phyloP scores from a whole-genome alignment of 805 yeast genomes.

The Saccharomycopsis amapae region DNA sequence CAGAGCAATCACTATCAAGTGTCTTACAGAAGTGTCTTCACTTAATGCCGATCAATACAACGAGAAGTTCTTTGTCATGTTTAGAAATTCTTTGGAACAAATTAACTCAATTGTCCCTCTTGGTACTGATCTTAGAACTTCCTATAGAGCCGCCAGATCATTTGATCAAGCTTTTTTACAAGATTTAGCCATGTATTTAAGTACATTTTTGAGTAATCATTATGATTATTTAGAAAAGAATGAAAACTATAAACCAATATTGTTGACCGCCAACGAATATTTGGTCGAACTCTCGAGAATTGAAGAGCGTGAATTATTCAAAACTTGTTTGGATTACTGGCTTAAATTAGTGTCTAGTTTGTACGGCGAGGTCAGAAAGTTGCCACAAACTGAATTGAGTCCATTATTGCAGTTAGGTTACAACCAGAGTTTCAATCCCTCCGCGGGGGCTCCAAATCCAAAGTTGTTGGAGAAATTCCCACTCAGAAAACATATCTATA shows the following conservation, averaged over 20 bases:
- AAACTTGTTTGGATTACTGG: constrained; percentile 96
- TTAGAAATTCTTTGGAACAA: constrained; percentile 65
- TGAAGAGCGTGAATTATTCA: constrained; percentile 93
- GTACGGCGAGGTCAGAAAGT: constrained; percentile 75
- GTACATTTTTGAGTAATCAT: constrained; percentile 77
- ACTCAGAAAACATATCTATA: constrained; percentile 77
- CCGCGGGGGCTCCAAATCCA: constrained; percentile 85
- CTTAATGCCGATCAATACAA: constrained; percentile 44
- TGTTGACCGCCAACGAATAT: constrained; percentile 70
- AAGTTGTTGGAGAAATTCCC: constrained; percentile 69
- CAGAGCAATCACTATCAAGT: constrained; percentile 79
- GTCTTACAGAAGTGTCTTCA: constrained; percentile 84
- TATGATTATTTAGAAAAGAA: constrained; percentile 51
- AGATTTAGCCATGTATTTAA: constrained; percentile 88
- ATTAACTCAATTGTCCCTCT: constrained; percentile 66
- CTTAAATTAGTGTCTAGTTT: constrained; percentile 72
- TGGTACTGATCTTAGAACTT: constrained; percentile 58
- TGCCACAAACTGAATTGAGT: constrained; percentile 64
- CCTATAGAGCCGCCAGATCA: constrained; percentile 69
- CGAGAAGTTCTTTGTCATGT: constrained; percentile 57
- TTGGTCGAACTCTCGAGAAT: constrained; percentile 79
- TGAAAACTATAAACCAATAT: constrained; percentile 49
- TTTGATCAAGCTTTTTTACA: constrained; percentile 90
- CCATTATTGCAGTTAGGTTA: constrained; percentile 68
- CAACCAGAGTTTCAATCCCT: constrained; percentile 33